Percentiles rank a stretch among this genome's conserved stretches.
Evolutionary conservation across 176 grass and related monocot genomes (phyloP).

Genomic region (Microstegium vimineum): DNA sequence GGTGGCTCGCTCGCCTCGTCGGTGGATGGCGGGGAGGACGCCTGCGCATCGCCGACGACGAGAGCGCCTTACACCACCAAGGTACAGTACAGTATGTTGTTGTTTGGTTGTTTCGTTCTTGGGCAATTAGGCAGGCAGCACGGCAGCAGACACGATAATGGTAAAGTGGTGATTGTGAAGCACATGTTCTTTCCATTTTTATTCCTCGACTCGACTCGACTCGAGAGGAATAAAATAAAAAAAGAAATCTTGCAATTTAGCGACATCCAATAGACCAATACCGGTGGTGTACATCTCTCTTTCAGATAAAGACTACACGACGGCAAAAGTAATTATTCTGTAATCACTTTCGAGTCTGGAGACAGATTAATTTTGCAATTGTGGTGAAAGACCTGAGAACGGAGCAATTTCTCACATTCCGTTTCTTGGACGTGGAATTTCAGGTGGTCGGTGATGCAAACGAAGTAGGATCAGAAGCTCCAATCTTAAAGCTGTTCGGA

Average conservation of each 20-base stretch:
- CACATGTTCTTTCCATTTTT: neutral
- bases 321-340: neutral
- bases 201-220: neutral
- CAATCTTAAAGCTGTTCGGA: constrained; percentile 67
- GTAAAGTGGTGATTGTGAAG: neutral
- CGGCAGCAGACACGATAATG: neutral
- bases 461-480: constrained; percentile 38
- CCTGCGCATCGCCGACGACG: constrained; percentile 10
- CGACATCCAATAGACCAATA: neutral
- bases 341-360: neutral
- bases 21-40: constrained; percentile 29
- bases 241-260: neutral
- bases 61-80: neutral
- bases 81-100: constrained; percentile 19
- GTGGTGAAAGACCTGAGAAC: too few relatives aligned
- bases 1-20: constrained; percentile 33
- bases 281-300: neutral
- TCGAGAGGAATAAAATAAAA: neutral
- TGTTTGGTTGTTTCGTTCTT: neutral
- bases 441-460: constrained; percentile 29
- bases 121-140: neutral
- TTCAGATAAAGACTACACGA: constrained; percentile 2
- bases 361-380: neutral
- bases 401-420: neutral
- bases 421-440: constrained; percentile 12